Conservation (phyloP, 306 rosid species). For the Castanospermum australe region DNA sequence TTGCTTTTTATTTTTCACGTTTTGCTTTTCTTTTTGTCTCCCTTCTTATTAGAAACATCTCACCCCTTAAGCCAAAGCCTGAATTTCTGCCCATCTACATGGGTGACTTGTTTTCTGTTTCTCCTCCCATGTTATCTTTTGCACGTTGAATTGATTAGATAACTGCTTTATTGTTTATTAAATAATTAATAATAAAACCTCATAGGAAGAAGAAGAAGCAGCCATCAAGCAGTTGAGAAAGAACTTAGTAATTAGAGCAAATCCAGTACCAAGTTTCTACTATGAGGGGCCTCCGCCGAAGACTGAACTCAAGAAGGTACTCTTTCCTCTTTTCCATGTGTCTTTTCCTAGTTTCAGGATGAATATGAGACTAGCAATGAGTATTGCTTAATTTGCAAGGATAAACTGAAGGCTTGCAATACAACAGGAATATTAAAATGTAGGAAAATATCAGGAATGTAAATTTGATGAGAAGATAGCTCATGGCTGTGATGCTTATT, state of each 20-base stretch:
- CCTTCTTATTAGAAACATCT: not conserved
- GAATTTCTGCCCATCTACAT: not conserved
- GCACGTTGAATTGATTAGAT: not conserved
- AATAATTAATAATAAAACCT: not conserved
- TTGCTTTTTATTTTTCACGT: not conserved
- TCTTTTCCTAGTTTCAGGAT: constrained; percentile 2
- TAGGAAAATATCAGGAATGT: not conserved
- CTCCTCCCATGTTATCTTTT: not conserved
- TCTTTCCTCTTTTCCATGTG: not conserved
- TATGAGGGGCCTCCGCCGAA: constrained; percentile 94
- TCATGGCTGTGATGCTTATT: too few relatives aligned
- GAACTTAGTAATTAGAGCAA: constrained; percentile 88
- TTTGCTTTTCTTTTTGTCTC: not conserved
- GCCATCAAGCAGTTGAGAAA: constrained; percentile 88
- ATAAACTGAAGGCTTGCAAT: not conserved
- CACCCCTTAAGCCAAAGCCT: not conserved
- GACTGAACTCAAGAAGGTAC: constrained; percentile 84
- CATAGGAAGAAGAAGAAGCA: constrained; percentile 93
- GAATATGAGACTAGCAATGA: not conserved
- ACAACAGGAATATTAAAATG: not conserved
- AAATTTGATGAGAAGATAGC: not conserved
- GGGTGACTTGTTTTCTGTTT: not conserved
- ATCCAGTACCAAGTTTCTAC: constrained; percentile 93
- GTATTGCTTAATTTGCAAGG: not conserved
- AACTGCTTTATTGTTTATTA: not conserved